Evolutionary conservation across 2,329 filamentous ascomycete species (phyloP).

Genomic region (Penicillium frequentans): DNA sequence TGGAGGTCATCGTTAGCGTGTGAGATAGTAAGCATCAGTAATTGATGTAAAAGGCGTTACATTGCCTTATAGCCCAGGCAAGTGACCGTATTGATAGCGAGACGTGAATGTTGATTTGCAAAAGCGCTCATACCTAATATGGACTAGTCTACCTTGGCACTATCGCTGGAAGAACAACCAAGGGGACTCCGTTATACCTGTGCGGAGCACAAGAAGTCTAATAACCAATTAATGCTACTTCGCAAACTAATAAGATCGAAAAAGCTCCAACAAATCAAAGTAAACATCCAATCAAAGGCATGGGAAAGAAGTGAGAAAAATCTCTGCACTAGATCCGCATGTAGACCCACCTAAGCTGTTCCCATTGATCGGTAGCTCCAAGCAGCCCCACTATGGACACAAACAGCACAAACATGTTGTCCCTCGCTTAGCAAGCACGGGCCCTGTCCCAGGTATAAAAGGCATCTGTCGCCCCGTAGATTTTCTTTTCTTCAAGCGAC

Average conservation of each 20-base stretch:
- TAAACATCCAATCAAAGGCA: background rate
- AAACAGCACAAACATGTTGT: slow-evolving; percentile 19
- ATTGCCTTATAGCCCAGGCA: too few relatives aligned
- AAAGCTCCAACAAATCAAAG: background rate
- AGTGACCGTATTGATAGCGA: too few relatives aligned
- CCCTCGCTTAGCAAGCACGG: slow-evolving; percentile 32
- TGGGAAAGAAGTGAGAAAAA: background rate
- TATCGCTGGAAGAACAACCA: too few relatives aligned
- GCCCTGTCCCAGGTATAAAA: slow-evolving; percentile 28
- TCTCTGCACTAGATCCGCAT: background rate
- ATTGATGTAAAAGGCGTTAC: too few relatives aligned
- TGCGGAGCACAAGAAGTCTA: too few relatives aligned
- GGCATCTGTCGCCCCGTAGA: slow-evolving; percentile 15
- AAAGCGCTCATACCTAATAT: too few relatives aligned
- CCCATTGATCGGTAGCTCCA: background rate
- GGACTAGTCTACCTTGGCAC: too few relatives aligned
- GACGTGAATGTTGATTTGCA: too few relatives aligned
- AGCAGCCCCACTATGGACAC: background rate
- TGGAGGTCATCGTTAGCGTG: too few relatives aligned
- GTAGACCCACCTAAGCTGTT: background rate
- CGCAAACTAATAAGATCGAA: background rate
- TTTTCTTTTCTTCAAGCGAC: slow-evolving; percentile 43
- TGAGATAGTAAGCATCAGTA: too few relatives aligned
- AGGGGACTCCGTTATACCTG: too few relatives aligned
- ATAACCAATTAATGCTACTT: too few relatives aligned